Evolutionary conservation across 2,329 filamentous ascomycete species (phyloP), one percentile per base, ranked within the genome.

Genomic region (Fusarium gaditjirri): DNA sequence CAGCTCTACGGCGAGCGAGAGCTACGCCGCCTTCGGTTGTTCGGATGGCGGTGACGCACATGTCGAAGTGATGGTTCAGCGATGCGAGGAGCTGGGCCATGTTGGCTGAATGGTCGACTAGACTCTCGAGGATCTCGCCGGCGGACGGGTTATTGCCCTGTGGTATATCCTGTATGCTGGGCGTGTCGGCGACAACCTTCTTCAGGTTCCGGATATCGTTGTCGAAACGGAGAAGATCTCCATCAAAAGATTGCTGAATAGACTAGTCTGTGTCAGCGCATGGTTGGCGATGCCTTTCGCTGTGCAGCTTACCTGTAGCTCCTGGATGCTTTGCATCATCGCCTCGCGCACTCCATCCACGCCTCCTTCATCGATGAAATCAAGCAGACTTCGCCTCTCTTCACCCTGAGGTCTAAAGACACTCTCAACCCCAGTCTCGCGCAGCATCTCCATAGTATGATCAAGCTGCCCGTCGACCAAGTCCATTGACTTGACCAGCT

Each of bases 1-100:
- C 91, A 0, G 90, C 92, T 71, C 90, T 92, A 55, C 89, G 87
- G 16, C 91, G 89, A 10, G 91, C 92, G 49, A 91, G 85, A 9
- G 90, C 92, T 17, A 90, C 90, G 9, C 91, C 93, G 35, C 92
- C 93, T 83, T 97, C 94, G 6, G 95, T 98, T 55, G 95, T 94
- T 66, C 94, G 93, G 46, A 98, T 92, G 2, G 95, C 95, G 2
- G 92, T 95, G 19, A 97, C 93, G 80, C 95, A 98, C 72, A 97
- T 89, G 80, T 98, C 95, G 79, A 97, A 98, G 82, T 98, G 95
- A 31, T 88, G 89, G 12, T 94, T 94, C 8, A 98, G 85, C 2
- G 92, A 94, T 62, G 94, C 89, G 4, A 98, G 88, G 9, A 94
- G 87, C 63, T 91, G 87, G 9, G 95, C 95, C 90, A 97, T 95